These are phyloP conservation scores for Tetrahymena elliotti DNA, from an alignment of 73 alveolate species.

Conservation along the genomic window DNA sequence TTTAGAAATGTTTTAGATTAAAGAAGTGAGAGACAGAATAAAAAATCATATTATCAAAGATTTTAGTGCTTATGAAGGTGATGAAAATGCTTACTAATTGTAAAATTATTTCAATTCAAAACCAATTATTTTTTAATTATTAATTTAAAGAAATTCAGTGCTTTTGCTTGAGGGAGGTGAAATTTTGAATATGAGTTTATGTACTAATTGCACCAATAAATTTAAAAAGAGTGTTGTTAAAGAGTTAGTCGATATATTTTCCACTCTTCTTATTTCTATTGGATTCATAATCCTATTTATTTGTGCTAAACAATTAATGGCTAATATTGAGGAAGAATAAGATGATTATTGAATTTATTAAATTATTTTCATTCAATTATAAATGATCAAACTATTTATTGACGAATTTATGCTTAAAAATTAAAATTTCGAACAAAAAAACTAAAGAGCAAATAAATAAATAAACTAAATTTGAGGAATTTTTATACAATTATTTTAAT, in stretches of 20 bases:
- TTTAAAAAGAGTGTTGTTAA: background rate
- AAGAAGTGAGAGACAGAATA: background rate
- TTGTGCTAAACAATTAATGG: background rate
- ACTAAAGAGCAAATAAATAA: too few relatives aligned
- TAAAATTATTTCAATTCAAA: background rate
- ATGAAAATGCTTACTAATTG: background rate
- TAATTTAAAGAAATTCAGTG: background rate
- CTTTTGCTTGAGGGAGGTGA: background rate
- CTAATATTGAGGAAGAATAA: background rate
- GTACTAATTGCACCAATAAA: background rate
- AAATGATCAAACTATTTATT: too few relatives aligned
- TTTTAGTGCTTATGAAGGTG: background rate
- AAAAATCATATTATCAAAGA: background rate
- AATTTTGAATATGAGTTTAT: background rate
- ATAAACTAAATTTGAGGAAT: too few relatives aligned
- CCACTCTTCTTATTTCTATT: background rate
- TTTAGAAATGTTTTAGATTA: background rate
- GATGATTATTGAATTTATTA: background rate
- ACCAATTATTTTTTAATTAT: background rate
- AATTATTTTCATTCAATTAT: background rate
- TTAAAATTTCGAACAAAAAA: too few relatives aligned
- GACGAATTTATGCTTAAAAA: too few relatives aligned
- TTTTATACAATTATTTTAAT: too few relatives aligned
- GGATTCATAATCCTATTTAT: background rate
- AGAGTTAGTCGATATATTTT: background rate